Percentiles rank a stretch among this genome's conserved stretches.
These are phyloP conservation scores for Hypoxylon sp. DNA, from an alignment of 2,329 filamentous ascomycete genomes.

Conservation along the genomic window DNA sequence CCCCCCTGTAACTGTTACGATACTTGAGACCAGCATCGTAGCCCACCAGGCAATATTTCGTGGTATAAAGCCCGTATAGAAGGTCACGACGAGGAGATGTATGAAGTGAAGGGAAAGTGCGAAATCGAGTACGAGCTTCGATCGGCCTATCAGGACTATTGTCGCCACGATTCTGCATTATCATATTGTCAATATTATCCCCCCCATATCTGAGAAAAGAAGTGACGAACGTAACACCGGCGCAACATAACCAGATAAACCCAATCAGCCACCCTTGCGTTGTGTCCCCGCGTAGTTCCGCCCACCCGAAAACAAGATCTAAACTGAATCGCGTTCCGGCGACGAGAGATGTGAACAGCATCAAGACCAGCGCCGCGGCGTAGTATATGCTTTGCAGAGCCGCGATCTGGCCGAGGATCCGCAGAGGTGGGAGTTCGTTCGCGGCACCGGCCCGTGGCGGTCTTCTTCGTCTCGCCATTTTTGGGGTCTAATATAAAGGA, in stretches of 20 bases:
- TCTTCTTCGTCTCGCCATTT: slow-evolving; percentile 68
- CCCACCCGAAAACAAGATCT: slow-evolving; percentile 72
- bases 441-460: slow-evolving; percentile 73
- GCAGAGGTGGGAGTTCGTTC: slow-evolving; percentile 72
- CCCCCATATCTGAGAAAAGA: slow-evolving; percentile 40
- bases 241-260: slow-evolving; percentile 69
- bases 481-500: slow-evolving; percentile 7
- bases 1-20: slow-evolving; percentile 71
- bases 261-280: slow-evolving; percentile 73
- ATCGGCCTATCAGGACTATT: slow-evolving; percentile 85
- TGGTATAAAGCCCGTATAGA: slow-evolving; percentile 85
- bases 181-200: slow-evolving; percentile 20
- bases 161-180: slow-evolving; percentile 81
- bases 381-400: slow-evolving; percentile 72
- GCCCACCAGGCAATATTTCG: slow-evolving; percentile 90
- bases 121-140: slow-evolving; percentile 96
- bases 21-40: slow-evolving; percentile 65
- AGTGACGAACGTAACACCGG: slow-evolving; percentile 68
- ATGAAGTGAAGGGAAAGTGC: slow-evolving; percentile 89
- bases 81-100: slow-evolving; percentile 81
- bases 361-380: slow-evolving; percentile 64
- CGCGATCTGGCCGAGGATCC: slow-evolving; percentile 72
- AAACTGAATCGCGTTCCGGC: slow-evolving; percentile 69
- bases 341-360: slow-evolving; percentile 72
- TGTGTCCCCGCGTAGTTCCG: slow-evolving; percentile 71